phyloP scores from a whole-genome alignment of 129 eudicot genomes.

The Kitagawia praeruptora region DNA sequence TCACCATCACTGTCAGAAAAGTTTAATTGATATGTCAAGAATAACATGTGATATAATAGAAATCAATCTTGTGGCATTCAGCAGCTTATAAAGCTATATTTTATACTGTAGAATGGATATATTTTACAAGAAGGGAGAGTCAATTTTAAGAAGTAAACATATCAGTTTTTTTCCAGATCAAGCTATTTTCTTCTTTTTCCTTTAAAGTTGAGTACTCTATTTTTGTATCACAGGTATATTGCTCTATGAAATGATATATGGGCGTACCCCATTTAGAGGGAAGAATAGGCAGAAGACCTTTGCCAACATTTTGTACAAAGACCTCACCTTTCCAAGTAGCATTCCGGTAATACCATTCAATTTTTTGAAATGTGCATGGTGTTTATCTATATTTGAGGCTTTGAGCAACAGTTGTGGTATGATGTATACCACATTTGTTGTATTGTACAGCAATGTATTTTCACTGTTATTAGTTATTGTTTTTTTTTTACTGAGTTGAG shows the following conservation, averaged over 20 bases:
- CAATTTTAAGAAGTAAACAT: not conserved
- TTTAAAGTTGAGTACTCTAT: not conserved
- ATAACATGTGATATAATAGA: not conserved
- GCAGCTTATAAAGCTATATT: not conserved
- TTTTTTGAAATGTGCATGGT: not conserved
- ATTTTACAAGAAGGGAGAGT: not conserved
- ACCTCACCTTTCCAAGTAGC: slow-evolving; percentile 96
- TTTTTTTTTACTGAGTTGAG: not conserved
- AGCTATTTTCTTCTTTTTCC: not conserved
- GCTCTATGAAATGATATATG: slow-evolving; percentile 90
- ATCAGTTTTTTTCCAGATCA: not conserved
- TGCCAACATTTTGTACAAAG: slow-evolving; percentile 89
- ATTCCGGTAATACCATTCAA: slow-evolving; percentile 58
- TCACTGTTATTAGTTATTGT: not conserved
- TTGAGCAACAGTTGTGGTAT: not conserved
- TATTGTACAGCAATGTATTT: not conserved
- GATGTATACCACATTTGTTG: not conserved
- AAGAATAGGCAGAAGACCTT: slow-evolving; percentile 95
- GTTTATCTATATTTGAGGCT: not conserved
- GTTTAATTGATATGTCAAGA: not conserved
- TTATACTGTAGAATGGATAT: not conserved
- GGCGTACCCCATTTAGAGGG: slow-evolving; percentile 95
- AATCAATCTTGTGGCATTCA: not conserved
- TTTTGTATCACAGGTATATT: slow-evolving; percentile 47
- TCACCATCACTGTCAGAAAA: not conserved